phyloP scores from a whole-genome alignment of 2,329 filamentous ascomycete species.

The Trichoderma sp. region DNA sequence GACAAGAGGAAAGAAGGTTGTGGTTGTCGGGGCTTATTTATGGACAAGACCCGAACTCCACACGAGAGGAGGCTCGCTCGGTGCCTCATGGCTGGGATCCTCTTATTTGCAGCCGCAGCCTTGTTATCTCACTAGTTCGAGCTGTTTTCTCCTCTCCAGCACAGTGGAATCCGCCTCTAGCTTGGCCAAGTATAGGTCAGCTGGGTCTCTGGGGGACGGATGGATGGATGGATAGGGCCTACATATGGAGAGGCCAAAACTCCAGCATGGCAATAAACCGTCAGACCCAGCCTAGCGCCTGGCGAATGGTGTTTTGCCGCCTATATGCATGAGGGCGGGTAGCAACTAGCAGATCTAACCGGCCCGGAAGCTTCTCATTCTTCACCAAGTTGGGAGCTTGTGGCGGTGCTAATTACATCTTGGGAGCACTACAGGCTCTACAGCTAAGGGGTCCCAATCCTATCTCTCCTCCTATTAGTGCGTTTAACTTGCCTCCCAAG shows the following conservation, averaged over 20 bases:
- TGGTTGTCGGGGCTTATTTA: slow-evolving; percentile 23
- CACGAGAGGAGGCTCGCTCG: slow-evolving; percentile 18
- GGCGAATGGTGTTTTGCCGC: slow-evolving; percentile 21
- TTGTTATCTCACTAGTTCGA: slow-evolving; percentile 4
- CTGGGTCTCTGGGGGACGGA: slow-evolving; percentile 6
- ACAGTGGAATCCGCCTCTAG: background rate
- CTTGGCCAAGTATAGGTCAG: slow-evolving; percentile 23
- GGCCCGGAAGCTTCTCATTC: slow-evolving; percentile 16
- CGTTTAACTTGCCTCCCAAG: slow-evolving; percentile 4
- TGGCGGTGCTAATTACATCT: background rate
- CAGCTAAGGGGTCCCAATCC: background rate
- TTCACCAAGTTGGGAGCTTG: slow-evolving; percentile 5
- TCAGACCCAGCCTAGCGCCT: slow-evolving; percentile 13
- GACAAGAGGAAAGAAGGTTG: slow-evolving; percentile 15
- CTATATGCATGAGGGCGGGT: slow-evolving; percentile 26
- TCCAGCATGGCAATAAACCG: slow-evolving; percentile 20
- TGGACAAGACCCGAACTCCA: slow-evolving; percentile 23
- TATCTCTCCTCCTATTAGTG: slow-evolving; percentile 18
- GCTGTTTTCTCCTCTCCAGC: background rate
- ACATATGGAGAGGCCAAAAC: background rate
- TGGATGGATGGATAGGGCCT: slow-evolving; percentile 18
- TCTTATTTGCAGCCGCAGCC: slow-evolving; percentile 22
- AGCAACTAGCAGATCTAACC: slow-evolving; percentile 25
- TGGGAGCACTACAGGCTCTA: background rate
- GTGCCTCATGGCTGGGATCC: slow-evolving; percentile 5